These are phyloP conservation scores for Aotearoamyces nothofagi DNA, from an alignment of 2,329 filamentous ascomycete genomes.

Conservation along the genomic window DNA sequence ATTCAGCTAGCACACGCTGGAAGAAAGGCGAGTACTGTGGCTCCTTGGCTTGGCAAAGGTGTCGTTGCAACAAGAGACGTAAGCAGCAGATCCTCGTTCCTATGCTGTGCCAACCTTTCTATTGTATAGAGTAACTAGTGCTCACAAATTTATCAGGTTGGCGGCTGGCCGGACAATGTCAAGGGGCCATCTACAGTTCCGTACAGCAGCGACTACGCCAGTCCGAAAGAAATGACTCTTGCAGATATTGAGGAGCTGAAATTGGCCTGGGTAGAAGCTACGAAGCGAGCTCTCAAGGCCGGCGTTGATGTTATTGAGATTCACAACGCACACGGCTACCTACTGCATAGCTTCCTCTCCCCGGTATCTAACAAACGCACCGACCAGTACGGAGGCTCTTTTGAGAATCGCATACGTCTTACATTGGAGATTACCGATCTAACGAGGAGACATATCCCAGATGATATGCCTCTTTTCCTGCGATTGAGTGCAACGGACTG, in stretches of 20 bases:
- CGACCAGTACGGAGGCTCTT: conserved; percentile 51
- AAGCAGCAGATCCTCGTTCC: not conserved
- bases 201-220: conserved; percentile 44
- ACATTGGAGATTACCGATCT: conserved; percentile 51
- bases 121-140: too few species aligned
- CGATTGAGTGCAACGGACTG: conserved; percentile 65
- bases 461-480: conserved; percentile 55
- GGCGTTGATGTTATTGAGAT: conserved; percentile 66
- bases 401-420: conserved; percentile 57
- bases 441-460: conserved; percentile 45
- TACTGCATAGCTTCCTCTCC: conserved; percentile 55
- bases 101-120: too few species aligned
- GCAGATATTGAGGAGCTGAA: conserved; percentile 54
- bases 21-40: conserved; percentile 44
- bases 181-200: conserved; percentile 35
- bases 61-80: conserved; percentile 34
- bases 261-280: conserved; percentile 40
- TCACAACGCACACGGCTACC: conserved; percentile 67
- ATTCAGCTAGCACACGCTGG: conserved; percentile 78
- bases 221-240: conserved; percentile 51
- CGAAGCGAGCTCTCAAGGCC: conserved; percentile 44
- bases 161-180: conserved; percentile 42
- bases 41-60: conserved; percentile 45
- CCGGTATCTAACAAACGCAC: conserved; percentile 55
- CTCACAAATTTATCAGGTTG: too few species aligned